Conservation (phyloP, 2,329 filamentous ascomycete species). For the Nectriaceae sp. region DNA sequence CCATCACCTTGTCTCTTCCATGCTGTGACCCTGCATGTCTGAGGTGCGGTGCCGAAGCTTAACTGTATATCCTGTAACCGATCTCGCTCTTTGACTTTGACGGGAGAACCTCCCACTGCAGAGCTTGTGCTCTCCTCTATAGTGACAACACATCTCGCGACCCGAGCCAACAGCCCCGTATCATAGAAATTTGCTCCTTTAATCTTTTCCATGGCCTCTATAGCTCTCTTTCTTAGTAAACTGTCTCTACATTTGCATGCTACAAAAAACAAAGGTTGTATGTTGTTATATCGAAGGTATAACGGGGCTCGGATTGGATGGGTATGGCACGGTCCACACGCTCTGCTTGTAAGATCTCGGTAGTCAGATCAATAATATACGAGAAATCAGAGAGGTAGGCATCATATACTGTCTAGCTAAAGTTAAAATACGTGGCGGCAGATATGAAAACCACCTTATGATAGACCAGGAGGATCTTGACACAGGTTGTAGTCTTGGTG, state of each 20-base stretch:
- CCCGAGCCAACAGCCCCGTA: not conserved
- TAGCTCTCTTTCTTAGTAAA: not conserved
- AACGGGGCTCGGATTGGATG: not conserved
- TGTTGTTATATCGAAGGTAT: not conserved
- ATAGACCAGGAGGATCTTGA: not conserved
- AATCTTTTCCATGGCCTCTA: not conserved
- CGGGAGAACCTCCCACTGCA: not conserved
- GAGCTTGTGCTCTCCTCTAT: not conserved
- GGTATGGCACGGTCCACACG: not conserved
- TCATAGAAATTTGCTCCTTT: not conserved
- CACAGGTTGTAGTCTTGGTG: not conserved
- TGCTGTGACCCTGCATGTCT: not conserved
- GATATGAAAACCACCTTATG: not conserved
- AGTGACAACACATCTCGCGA: not conserved
- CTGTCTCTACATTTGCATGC: constrained; percentile 1
- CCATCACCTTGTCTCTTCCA: not conserved
- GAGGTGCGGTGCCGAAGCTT: not conserved
- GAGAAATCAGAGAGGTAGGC: not conserved
- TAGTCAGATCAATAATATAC: not conserved
- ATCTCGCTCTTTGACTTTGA: not conserved
- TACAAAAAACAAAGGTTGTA: constrained; percentile 1
- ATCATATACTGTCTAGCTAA: not conserved
- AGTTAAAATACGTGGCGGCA: not conserved
- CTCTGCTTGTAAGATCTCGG: not conserved
- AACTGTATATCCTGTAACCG: not conserved